A percentile compares a stretch with the other conserved stretches of the same genome.
Evolutionary conservation across 177 flowering plant species (phyloP).

Genomic region (Tripterygium wilfordii): DNA sequence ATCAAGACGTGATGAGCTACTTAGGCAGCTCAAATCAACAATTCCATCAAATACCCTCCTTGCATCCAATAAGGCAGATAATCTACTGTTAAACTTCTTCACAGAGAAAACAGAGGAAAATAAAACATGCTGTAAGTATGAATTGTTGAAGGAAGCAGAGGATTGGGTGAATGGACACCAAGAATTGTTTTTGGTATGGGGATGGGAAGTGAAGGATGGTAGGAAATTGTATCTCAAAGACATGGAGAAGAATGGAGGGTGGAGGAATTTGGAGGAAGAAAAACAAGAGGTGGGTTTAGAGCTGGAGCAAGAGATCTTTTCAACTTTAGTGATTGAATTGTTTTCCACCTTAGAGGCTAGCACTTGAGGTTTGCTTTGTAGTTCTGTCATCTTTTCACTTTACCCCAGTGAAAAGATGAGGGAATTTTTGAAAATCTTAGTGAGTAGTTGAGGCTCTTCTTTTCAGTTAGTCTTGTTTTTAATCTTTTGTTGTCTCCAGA

Average conservation of each 20-base stretch:
- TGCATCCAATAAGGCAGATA: conserved; percentile 8
- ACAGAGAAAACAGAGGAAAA: conserved; percentile 20
- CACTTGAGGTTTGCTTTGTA: not conserved
- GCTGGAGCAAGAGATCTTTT: conserved; percentile 31
- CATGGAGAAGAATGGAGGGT: conserved; percentile 40
- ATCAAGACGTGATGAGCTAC: conserved; percentile 24
- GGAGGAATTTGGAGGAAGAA: conserved; percentile 43
- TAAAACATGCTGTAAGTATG: not conserved
- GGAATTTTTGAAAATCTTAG: too few species aligned
- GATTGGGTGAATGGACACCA: conserved; percentile 42
- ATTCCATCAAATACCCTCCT: conserved; percentile 2
- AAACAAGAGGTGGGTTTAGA: conserved; percentile 29
- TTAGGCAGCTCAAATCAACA: conserved; percentile 23
- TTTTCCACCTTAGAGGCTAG: not conserved
- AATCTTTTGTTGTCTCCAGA: too few species aligned
- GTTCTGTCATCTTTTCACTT: too few species aligned
- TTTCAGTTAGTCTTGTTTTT: too few species aligned
- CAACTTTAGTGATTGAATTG: conserved; percentile 37
- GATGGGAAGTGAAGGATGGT: conserved; percentile 37
- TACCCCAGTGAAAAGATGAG: too few species aligned
- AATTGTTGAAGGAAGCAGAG: conserved; percentile 27
- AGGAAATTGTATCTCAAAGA: conserved; percentile 33
- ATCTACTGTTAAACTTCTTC: conserved; percentile 45
- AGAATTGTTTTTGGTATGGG: conserved; percentile 32
- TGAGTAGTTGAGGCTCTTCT: too few species aligned